Percentiles rank a stretch among this genome's conserved stretches.
Conservation (phyloP, 306 rosid genomes). For the Lathyrus tuberosus region DNA sequence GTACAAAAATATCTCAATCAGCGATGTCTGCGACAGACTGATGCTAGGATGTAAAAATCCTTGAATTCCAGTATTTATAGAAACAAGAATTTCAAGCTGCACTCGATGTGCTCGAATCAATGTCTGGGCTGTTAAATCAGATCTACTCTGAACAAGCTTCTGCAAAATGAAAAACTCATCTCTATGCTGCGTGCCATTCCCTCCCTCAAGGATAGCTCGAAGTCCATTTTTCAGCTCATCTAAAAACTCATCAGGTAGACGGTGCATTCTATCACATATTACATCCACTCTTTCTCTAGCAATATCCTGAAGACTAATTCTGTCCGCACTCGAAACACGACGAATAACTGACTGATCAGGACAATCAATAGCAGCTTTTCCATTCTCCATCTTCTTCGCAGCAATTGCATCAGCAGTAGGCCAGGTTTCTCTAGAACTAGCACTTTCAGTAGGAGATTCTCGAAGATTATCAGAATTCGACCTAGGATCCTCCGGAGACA, state of each 20-base stretch:
- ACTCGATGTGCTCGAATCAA: constrained; percentile 86
- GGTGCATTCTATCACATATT: constrained; percentile 82
- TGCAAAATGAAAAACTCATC: constrained; percentile 87
- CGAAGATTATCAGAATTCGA: constrained; percentile 74
- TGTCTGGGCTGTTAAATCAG: constrained; percentile 86
- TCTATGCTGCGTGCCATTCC: constrained; percentile 78
- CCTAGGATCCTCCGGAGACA: constrained; percentile 86
- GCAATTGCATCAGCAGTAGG: constrained; percentile 69
- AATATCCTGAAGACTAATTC: constrained; percentile 81
- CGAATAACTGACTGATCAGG: constrained; percentile 83
- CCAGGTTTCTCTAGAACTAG: constrained; percentile 93
- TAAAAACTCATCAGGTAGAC: constrained; percentile 74
- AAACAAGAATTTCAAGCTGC: constrained; percentile 93
- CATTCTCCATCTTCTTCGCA: constrained; percentile 83
- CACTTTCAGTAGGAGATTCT: constrained; percentile 94
- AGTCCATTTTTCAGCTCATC: constrained; percentile 83
- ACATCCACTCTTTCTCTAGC: constrained; percentile 89
- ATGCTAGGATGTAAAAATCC: constrained; percentile 93
- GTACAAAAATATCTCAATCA: constrained; percentile 84
- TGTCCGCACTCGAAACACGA: constrained; percentile 81
- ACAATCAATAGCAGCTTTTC: constrained; percentile 67
- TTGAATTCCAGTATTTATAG: constrained; percentile 92
- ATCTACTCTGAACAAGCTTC: constrained; percentile 79
- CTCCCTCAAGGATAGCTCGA: constrained; percentile 83
- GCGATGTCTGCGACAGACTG: constrained; percentile 79